These are phyloP conservation scores for Suillus clintonianus DNA, from an alignment of 768 basidiomycete species.

Conservation along the genomic window DNA sequence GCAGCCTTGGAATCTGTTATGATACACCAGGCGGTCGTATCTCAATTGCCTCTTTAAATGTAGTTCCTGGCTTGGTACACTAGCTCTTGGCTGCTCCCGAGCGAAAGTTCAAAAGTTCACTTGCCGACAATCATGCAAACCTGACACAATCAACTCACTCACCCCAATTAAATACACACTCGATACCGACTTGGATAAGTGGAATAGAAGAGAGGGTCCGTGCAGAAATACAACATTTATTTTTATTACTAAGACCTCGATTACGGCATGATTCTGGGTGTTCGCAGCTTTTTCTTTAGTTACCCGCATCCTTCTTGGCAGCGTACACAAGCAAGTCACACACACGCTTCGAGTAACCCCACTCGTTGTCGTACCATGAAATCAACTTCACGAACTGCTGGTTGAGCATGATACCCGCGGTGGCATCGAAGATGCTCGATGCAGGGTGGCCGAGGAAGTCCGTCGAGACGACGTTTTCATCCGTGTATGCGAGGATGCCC, in stretches of 20 bases:
- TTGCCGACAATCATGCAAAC: no score
- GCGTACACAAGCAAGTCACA: conserved; percentile 85
- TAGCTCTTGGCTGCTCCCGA: background rate
- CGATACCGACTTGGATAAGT: background rate
- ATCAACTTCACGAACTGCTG: conserved; percentile 94
- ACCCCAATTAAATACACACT: background rate
- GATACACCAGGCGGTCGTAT: background rate
- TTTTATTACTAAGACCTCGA: background rate
- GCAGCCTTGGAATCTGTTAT: background rate
- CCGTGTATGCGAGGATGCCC: conserved; percentile 88
- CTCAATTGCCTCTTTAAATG: background rate
- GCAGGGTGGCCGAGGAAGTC: conserved; percentile 82
- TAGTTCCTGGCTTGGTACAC: no score
- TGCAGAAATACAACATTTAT: background rate
- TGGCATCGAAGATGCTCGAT: conserved; percentile 93
- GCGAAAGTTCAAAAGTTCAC: background rate
- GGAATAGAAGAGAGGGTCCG: no score
- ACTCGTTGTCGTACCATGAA: conserved; percentile 94
- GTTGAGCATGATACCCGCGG: conserved; percentile 92
- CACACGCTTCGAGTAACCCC: conserved; percentile 92
- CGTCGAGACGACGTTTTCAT: conserved; percentile 90
- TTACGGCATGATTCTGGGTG: background rate
- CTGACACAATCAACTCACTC: background rate
- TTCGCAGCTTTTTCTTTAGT: conserved; percentile 12
- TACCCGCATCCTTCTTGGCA: conserved; percentile 65